Evolutionary conservation across 345 rosid genomes (phyloP), one percentile per base, ranked within the genome.

Genomic region (Eucalyptus lansdowneana): DNA sequence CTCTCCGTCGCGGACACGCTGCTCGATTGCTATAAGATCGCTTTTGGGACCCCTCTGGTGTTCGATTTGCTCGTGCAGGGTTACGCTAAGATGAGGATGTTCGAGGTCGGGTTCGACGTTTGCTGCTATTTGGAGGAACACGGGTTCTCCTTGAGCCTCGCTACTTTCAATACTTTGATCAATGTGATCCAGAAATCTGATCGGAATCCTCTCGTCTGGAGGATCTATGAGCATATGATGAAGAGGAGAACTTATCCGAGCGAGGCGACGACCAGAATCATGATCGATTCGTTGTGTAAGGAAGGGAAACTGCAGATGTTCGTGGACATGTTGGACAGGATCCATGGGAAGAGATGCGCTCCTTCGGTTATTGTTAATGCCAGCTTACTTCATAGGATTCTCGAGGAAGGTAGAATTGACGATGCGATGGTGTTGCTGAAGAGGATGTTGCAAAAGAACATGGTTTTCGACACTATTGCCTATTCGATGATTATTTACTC

Each of bases 221-320:
- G 90, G 53, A 93, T 97, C 76, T 97, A 96, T 76, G 96, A 95
- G 92, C 89, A 67, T 47, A 95, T 96, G 94, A 91, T 96, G 29
- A 87, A 60, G 60, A 93, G 89, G 60, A 93, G 95, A 85, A 90
- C 56, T 25, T 93, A 91, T 83, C 98, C 99, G 12, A 95, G 93
- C 50, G 94, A 95, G 72, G 90, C 90, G 1, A 94, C 96, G 9
- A 80, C 92, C 51, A 89, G 87, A 62, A 92, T 89, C 16, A 90
- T 97, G 97, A 94, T 94, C 76, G 60, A 42, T 90, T 96, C 94
- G 17, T 90, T 97, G 91, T 95, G 99, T 91, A 96, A 96, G 88
- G 95, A 95, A 94, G 98, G 99, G 76, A 93, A 93, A 89, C 88
- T 96, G 67, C 95, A 93, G 86, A 87, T 81, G 50, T 62, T 90